These are phyloP conservation scores for Boletus vinaceobasis DNA, from an alignment of 768 basidiomycete genomes.

Conservation along the genomic window DNA sequence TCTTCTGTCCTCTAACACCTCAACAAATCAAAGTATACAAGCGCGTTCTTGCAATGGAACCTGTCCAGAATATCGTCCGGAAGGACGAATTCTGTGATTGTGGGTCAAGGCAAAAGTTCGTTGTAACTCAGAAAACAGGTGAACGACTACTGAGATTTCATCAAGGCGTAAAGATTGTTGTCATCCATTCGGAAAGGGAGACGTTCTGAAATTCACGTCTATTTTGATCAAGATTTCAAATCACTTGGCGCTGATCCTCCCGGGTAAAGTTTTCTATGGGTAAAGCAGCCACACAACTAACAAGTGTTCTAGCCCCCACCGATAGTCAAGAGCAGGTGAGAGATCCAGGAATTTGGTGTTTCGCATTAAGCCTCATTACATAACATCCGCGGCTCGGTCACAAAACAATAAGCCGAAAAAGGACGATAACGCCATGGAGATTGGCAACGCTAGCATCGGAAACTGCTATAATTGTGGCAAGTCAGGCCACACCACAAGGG, in stretches of 20 bases:
- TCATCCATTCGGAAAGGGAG: slow-evolving; percentile 41
- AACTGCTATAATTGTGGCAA: too few species aligned
- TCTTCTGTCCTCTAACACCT: slow-evolving; percentile 84
- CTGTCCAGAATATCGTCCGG: slow-evolving; percentile 67
- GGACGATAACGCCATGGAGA: too few species aligned
- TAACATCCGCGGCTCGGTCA: too few species aligned
- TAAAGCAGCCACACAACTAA: not conserved
- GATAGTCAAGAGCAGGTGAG: slow-evolving; percentile 68
- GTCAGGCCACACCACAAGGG: too few species aligned
- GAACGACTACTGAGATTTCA: slow-evolving; percentile 10
- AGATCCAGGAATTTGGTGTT: not conserved
- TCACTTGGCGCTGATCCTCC: slow-evolving; percentile 83
- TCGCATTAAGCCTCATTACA: not conserved
- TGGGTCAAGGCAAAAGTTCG: slow-evolving; percentile 55
- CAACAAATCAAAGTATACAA: slow-evolving; percentile 74
- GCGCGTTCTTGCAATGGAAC: slow-evolving; percentile 56
- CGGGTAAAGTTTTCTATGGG: slow-evolving; percentile 43
- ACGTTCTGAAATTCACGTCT: slow-evolving; percentile 73
- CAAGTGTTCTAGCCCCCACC: slow-evolving; percentile 47
- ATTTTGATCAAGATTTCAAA: slow-evolving; percentile 87
- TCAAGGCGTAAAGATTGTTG: slow-evolving; percentile 61
- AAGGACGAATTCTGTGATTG: slow-evolving; percentile 77
- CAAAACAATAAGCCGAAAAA: too few species aligned
- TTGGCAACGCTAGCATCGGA: too few species aligned
- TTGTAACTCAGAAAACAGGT: not conserved